Conservation (phyloP, 2,329 filamentous ascomycete species). For the Curvularia sp. region DNA sequence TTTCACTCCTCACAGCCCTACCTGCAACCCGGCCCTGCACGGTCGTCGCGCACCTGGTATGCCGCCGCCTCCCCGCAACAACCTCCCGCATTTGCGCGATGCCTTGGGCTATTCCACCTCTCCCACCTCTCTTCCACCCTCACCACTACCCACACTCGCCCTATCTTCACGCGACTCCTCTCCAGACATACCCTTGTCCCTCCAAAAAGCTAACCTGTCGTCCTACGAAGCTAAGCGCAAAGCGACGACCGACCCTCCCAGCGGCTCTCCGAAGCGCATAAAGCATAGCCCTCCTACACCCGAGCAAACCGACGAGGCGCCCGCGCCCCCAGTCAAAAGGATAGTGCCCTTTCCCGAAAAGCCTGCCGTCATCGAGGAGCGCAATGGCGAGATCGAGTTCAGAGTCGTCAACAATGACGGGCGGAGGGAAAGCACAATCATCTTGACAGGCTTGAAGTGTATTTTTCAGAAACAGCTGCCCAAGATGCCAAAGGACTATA, state of each 20-base stretch:
- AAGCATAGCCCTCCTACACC: constrained; percentile 48
- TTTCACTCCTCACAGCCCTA: background rate
- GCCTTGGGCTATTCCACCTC: constrained; percentile 33
- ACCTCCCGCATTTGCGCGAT: constrained; percentile 21
- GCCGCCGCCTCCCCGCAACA: constrained; percentile 17
- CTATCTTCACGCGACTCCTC: constrained; percentile 7
- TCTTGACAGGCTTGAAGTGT: constrained; percentile 93
- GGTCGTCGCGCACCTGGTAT: constrained; percentile 4
- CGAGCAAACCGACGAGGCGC: constrained; percentile 40
- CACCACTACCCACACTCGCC: constrained; percentile 9
- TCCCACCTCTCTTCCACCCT: constrained; percentile 26
- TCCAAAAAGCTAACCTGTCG: constrained; percentile 24
- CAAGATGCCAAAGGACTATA: constrained; percentile 99
- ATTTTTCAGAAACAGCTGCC: constrained; percentile 98
- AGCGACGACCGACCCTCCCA: constrained; percentile 71
- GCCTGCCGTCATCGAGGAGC: constrained; percentile 92
- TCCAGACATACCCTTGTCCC: constrained; percentile 22
- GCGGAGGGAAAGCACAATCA: constrained; percentile 84
- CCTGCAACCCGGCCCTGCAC: background rate
- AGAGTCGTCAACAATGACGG: constrained; percentile 98
- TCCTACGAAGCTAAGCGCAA: constrained; percentile 68
- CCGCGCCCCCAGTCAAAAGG: constrained; percentile 58
- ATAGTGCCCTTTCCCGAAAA: constrained; percentile 90
- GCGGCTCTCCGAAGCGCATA: constrained; percentile 66
- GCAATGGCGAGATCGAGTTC: constrained; percentile 93